Conservation (phyloP, 495 filamentous ascomycete species). For the Podospora appendiculata region DNA sequence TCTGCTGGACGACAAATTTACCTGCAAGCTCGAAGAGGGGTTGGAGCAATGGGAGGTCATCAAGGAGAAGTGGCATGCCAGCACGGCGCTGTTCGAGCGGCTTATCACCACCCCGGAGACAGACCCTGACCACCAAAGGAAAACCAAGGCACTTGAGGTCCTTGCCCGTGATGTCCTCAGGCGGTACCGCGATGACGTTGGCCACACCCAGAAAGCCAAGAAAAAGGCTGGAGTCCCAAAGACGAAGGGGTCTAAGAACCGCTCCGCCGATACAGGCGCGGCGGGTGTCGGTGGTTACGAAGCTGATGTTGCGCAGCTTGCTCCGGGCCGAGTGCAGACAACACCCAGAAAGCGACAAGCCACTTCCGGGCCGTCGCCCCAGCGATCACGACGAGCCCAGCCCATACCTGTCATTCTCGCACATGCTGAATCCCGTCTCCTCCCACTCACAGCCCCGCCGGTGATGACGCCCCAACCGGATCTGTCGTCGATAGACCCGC, state of each 20-base stretch:
- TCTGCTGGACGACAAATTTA: conserved; percentile 61
- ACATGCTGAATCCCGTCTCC: conserved; percentile 10
- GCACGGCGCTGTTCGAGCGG: conserved; percentile 47
- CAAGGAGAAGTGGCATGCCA: conserved; percentile 59
- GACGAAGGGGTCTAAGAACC: not conserved
- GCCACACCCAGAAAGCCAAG: conserved; percentile 17
- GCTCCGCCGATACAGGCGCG: not conserved
- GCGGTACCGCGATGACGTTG: conserved; percentile 54
- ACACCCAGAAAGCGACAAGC: not conserved
- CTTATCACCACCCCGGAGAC: conserved; percentile 43
- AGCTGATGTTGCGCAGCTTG: not conserved
- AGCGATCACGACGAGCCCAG: conserved; percentile 1
- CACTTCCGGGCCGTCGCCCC: not conserved
- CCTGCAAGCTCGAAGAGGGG: conserved; percentile 64
- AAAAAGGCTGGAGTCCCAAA: not conserved
- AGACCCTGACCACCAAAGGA: conserved; percentile 48
- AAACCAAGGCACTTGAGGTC: conserved; percentile 59
- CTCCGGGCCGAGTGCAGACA: not conserved
- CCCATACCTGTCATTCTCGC: not conserved
- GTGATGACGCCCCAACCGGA: not conserved
- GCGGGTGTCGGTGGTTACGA: not conserved
- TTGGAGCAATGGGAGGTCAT: conserved; percentile 64
- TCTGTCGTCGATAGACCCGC: conserved; percentile 7
- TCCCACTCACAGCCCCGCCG: conserved; percentile 1
- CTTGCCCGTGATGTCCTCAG: conserved; percentile 70